Evolutionary conservation across 148 eudicot genomes (phyloP).

Genomic region (Chenopodium berlandieri): DNA sequence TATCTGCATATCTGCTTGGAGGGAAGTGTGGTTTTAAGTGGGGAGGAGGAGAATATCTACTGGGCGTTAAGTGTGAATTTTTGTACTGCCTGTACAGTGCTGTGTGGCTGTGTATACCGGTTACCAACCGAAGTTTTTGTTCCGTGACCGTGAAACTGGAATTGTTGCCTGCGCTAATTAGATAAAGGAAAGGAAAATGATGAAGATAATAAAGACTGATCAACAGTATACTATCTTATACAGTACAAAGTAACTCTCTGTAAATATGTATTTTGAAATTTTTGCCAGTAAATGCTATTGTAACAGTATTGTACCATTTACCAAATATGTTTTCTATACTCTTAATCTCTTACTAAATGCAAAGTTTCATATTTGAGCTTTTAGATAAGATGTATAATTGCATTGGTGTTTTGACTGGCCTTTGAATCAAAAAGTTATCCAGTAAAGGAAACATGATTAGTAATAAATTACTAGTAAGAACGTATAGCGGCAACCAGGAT

Average conservation of each 20-base stretch:
- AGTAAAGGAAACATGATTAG: too few relatives aligned
- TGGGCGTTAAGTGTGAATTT: neutral
- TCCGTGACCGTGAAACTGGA: neutral
- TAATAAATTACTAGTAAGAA: too few relatives aligned
- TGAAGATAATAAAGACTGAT: neutral
- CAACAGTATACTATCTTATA: neutral
- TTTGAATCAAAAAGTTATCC: too few relatives aligned
- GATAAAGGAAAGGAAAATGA: neutral
- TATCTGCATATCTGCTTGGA: neutral
- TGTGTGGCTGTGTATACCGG: slow-evolving; percentile 15
- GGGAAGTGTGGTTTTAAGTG: neutral
- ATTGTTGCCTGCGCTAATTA: slow-evolving; percentile 6
- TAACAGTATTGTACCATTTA: neutral
- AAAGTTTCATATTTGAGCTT: neutral
- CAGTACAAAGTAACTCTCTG: slow-evolving; percentile 1
- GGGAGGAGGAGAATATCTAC: neutral
- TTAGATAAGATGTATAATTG: neutral
- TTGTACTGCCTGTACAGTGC: slow-evolving; percentile 6
- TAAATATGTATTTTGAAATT: slow-evolving; percentile 14
- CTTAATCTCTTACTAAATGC: neutral
- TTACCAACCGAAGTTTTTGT: neutral
- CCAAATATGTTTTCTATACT: neutral
- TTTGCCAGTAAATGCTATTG: neutral
- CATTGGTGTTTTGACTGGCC: too few relatives aligned
- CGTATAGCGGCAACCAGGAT: too few relatives aligned